These are phyloP conservation scores for Verticillium nubilum DNA, from an alignment of 2,329 filamentous ascomycete genomes.

Conservation along the genomic window DNA sequence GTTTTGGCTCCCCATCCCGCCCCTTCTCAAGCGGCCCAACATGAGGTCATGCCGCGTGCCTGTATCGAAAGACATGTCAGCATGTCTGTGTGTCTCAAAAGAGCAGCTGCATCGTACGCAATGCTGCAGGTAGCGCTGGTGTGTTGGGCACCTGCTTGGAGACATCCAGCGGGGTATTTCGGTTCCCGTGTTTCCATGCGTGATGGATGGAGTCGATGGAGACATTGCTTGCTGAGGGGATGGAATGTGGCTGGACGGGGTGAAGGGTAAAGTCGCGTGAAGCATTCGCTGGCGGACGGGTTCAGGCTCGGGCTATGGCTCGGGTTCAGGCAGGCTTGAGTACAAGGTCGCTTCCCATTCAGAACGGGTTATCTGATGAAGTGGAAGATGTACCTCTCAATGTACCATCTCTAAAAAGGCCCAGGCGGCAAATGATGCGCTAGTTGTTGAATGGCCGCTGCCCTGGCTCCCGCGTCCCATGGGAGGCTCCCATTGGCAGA, in stretches of 20 bases:
- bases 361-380: not conserved
- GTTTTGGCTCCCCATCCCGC: not conserved
- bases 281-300: not conserved
- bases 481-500: not conserved
- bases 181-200: not conserved
- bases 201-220: not conserved
- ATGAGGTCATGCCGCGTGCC: not conserved
- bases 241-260: too few relatives aligned
- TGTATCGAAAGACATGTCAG: not conserved
- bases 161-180: not conserved
- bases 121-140: not conserved
- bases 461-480: not conserved
- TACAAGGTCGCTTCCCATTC: too few relatives aligned
- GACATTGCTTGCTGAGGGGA: not conserved
- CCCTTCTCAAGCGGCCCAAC: not conserved
- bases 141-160: not conserved
- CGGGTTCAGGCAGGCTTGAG: not conserved
- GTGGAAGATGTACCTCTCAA: not conserved
- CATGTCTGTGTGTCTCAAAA: not conserved
- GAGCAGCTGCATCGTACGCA: not conserved
- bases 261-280: not conserved
- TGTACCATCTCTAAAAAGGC: not conserved
- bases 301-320: not conserved
- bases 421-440: not conserved
- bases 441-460: not conserved